Conservation (phyloP, 768 basidiomycete genomes). For the Cystobasidium onofrii region DNA sequence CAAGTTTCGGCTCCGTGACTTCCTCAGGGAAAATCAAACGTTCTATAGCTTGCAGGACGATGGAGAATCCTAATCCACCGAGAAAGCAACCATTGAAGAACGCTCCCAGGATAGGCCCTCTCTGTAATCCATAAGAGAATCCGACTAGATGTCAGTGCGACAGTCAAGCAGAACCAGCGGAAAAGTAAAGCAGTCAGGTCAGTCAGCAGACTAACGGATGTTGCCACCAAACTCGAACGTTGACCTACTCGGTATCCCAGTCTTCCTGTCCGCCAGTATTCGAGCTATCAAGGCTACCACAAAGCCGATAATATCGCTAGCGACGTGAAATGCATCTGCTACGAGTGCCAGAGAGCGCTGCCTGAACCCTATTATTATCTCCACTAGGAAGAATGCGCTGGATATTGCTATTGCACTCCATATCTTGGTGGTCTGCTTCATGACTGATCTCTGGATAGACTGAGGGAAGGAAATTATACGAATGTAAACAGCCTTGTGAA, state of each 20-base stretch:
- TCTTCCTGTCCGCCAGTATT: background rate
- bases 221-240: background rate
- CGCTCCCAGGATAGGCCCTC: background rate
- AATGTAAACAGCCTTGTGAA: background rate
- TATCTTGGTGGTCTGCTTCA: conserved; percentile 18
- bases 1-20: background rate
- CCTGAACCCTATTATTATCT: conserved; percentile 28
- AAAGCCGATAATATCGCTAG: conserved; percentile 26
- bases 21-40: conserved; percentile 11
- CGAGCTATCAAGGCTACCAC: conserved; percentile 19
- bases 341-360: conserved; percentile 22
- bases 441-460: too few species aligned
- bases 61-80: background rate
- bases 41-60: conserved; percentile 17
- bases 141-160: background rate
- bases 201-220: too few species aligned
- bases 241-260: background rate
- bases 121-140: conserved; percentile 9
- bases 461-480: too few species aligned
- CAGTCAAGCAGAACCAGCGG: too few species aligned
- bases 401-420: background rate
- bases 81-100: conserved; percentile 29
- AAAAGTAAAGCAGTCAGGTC: background rate
- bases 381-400: conserved; percentile 17
- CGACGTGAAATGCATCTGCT: conserved; percentile 32